phyloP scores from a whole-genome alignment of 1,284 basidiomycete species.

The Rhodotorula sp. region DNA sequence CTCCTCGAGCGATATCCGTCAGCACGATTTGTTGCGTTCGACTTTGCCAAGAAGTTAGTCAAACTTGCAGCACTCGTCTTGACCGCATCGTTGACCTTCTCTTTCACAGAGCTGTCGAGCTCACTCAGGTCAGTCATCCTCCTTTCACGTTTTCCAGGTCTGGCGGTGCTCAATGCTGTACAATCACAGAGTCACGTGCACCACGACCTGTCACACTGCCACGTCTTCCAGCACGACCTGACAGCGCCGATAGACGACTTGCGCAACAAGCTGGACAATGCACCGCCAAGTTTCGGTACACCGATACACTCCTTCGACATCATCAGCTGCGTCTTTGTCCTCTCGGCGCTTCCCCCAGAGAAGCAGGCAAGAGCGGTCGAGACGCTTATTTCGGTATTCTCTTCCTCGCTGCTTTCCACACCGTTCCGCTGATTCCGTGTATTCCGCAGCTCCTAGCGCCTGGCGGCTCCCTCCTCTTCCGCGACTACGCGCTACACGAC shows the following conservation, averaged over 20 bases:
- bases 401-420: background rate
- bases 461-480: constrained; percentile 47
- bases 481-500: constrained; percentile 52
- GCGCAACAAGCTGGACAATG: constrained; percentile 3
- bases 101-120: constrained; percentile 29
- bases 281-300: constrained; percentile 30
- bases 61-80: too few relatives aligned
- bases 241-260: constrained; percentile 16
- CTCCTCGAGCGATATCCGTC: constrained; percentile 33
- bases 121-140: constrained; percentile 22
- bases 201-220: constrained; percentile 43
- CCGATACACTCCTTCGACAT: constrained; percentile 33
- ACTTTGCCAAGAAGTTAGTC: constrained; percentile 32
- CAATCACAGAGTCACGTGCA: constrained; percentile 39
- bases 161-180: background rate
- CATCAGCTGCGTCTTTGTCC: constrained; percentile 50
- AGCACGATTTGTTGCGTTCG: constrained; percentile 33
- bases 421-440: background rate
- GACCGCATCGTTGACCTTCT: background rate
- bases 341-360: constrained; percentile 50
- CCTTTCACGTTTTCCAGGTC: background rate
- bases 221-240: constrained; percentile 51
- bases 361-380: constrained; percentile 43
- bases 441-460: constrained; percentile 33
- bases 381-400: constrained; percentile 33